phyloP scores from a whole-genome alignment of 352 stramenopile genomes.

The Pythium aquatile region DNA sequence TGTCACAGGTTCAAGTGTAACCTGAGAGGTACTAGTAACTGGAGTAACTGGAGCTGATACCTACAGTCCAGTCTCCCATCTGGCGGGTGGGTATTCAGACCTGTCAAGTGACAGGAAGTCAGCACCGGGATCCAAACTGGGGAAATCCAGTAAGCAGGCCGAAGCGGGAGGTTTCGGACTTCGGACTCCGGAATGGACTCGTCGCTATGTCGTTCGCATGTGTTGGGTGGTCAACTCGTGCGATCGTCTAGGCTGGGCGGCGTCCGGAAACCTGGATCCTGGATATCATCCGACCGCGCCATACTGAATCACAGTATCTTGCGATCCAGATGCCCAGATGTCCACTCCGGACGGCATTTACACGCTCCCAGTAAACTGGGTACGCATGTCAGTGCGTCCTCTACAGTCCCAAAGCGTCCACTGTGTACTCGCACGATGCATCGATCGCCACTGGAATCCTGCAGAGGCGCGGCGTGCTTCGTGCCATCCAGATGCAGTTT shows the following conservation, averaged over 20 bases:
- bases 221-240: not conserved
- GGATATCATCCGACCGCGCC: not conserved
- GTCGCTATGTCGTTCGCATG: not conserved
- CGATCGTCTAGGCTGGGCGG: conserved; percentile 1
- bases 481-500: not conserved
- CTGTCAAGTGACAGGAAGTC: conserved; percentile 15
- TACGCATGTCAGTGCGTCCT: not conserved
- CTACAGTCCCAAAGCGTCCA: conserved; percentile 4
- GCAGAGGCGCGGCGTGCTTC: not conserved
- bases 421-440: not conserved
- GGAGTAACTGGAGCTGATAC: not conserved
- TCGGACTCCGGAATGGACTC: not conserved
- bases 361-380: not conserved
- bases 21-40: too few relatives aligned
- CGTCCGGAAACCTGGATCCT: not conserved
- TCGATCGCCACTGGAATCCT: not conserved
- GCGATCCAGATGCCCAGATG: conserved; percentile 14
- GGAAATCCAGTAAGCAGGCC: not conserved
- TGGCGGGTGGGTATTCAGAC: conserved; percentile 12
- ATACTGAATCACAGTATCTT: not conserved
- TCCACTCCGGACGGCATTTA: conserved; percentile 7
- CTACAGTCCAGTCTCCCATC: not conserved
- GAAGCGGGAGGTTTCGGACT: too few relatives aligned
- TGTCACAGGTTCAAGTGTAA: not conserved
- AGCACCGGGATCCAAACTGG: not conserved